Evolutionary conservation across 2,329 filamentous ascomycete genomes (phyloP), one percentile per base, ranked within the genome.

Genomic region (Balansia obtecta): DNA sequence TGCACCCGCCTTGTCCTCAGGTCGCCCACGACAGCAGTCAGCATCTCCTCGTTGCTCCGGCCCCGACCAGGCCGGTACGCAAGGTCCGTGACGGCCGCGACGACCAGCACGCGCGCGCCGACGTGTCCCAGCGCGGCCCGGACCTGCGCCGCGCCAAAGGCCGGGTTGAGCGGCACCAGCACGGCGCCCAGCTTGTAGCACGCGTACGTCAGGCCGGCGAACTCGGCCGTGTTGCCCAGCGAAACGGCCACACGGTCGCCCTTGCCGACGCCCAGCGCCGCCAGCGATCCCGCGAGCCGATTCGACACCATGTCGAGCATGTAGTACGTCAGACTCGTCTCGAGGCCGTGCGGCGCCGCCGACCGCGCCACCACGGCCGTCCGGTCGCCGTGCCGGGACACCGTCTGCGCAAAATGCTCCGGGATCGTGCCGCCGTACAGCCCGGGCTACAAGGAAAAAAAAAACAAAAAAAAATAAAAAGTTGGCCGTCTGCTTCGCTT

Each of bases 161-260:
- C 84, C 18, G 90, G 91, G 64, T 98, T 97, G 22, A 97, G 70
- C 0, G 91, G 93, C n/a, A 95, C 90, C 54, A 97, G 72, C 47
- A 97, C 80, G 22, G 88, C 91, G n/a, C 93, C 93, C 10, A 97
- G 76, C 67, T 97, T 97, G 72, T 91, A 95, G 50, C 93, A 66
- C 1, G 90, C 90, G 67, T 97, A 97, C 6, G 85, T 91, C 18
- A 93, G 76, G 46, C 84, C 83, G 3, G 87, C 88, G 63, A 88
- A 91, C 65, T 95, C 89, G 57, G 84, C 72, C 41, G 82, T 83
- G 66, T 95, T 97, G 15, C 91, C 91, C 48, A 96, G 70, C 53
- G 84, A 91, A 27, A 96, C 81, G 13, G 87, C 90, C 11, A 97
- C 86, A 33, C 88, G 77, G 63, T 94, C 85, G 5, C 88, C 89